A percentile compares a stretch with the other conserved stretches of the same genome.
Evolutionary conservation across 2,329 filamentous ascomycete genomes (phyloP).

Genomic region (Xylariaceae sp.): DNA sequence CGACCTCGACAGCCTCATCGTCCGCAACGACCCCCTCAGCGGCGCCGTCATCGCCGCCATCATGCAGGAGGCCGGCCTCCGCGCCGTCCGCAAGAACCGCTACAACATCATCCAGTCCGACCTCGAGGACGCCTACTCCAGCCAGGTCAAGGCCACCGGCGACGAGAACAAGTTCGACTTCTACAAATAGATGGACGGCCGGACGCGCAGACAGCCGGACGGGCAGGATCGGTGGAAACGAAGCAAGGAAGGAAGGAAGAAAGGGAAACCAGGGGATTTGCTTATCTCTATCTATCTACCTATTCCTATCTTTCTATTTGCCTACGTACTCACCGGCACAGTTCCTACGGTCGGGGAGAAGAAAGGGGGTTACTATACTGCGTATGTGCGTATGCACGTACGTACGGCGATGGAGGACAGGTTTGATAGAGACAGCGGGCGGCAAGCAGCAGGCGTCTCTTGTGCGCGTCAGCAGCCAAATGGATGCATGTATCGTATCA

Average conservation of each 20-base stretch:
- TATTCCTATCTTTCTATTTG: too few relatives aligned
- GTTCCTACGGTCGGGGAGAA: too few relatives aligned
- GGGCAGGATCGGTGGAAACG: not conserved
- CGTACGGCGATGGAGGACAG: too few relatives aligned
- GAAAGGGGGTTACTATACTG: too few relatives aligned
- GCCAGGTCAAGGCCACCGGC: conserved; percentile 82
- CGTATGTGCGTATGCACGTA: too few relatives aligned
- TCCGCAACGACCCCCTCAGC: conserved; percentile 92
- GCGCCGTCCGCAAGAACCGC: conserved; percentile 93
- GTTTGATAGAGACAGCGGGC: too few relatives aligned
- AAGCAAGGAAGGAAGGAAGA: not conserved
- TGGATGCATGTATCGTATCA: too few relatives aligned
- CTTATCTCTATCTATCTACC: too few relatives aligned
- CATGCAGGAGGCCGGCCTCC: conserved; percentile 97
- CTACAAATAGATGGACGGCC: conserved; percentile 65
- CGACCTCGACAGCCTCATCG: conserved; percentile 93
- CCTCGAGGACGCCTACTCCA: conserved; percentile 94
- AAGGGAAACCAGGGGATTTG: too few relatives aligned
- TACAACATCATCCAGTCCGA: conserved; percentile 99
- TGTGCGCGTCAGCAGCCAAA: too few relatives aligned
- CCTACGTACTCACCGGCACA: too few relatives aligned
- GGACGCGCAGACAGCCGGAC: not conserved
- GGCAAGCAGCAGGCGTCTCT: too few relatives aligned
- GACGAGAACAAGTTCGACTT: conserved; percentile 84
- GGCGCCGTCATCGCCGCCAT: conserved; percentile 97